Evolutionary conservation across 2,329 filamentous ascomycete genomes (phyloP), one percentile per base, ranked within the genome.

Genomic region (Fusarium sp.): DNA sequence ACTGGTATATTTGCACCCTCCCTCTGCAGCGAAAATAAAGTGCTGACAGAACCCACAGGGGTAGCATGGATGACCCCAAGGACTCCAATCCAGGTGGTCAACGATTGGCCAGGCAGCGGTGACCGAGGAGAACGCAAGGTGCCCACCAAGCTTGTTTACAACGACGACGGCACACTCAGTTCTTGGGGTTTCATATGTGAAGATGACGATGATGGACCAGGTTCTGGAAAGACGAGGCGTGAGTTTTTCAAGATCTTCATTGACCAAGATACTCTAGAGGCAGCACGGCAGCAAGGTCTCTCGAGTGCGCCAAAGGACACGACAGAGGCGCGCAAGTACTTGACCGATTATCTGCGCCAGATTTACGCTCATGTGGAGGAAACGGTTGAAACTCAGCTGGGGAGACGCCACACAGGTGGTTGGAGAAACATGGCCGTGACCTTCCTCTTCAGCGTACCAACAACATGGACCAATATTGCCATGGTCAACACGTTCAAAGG

Each of bases 221-320:
- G 29, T 17, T 56, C 51, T 56, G 31, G 51, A 6, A 56, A 56
- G 27, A 56, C 20, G 31, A 79, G 80, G 20, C 80, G 81, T 16
- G 86, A 88, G 64, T 87, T 87, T 81, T 89, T 89, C 82, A 89
- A 89, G 72, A 87, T 87, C 68, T 88, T 85, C 71, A 82, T 88
- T 27, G 87, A 56, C 8, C 51, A 56, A 36, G 51, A 56, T 14
- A 56, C 51, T 2, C 5, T 56, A 6, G 51, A 36, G 2, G 51
- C 51, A 11, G 51, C 51, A 3, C 31, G 31, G 4, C 29, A 56
- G 3, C 51, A 56, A 6, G 51, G 51, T 5, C 51, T 56, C 8
- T 36, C 51, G 0, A 56, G 51, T 56, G 51, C 51, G 12, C 51
- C 51, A 1, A 33, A 17, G 14, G 31, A 24, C 5, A 56, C 51